These are phyloP conservation scores for Phytophthora aleatoria DNA, from an alignment of 352 stramenopile genomes.

Conservation along the genomic window DNA sequence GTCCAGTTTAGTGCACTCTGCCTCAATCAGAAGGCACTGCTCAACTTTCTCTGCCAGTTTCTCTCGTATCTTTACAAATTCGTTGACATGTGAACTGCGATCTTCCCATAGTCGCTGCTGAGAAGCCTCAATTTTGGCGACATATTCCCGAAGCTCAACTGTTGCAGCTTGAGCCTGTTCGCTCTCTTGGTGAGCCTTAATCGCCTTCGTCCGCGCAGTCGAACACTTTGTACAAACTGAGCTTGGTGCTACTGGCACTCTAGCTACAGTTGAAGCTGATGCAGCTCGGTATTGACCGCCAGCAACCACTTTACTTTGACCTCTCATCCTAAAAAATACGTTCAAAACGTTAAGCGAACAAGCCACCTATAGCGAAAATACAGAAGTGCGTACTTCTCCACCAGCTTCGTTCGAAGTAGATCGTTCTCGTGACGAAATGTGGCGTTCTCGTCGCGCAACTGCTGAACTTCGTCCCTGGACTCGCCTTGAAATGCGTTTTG, in stretches of 20 bases:
- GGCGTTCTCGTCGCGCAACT: constrained; percentile 31
- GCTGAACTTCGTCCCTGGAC: constrained; percentile 16
- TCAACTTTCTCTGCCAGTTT: constrained; percentile 27
- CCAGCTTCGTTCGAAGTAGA: constrained; percentile 1
- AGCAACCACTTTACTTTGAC: constrained; percentile 42
- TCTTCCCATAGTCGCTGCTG: constrained; percentile 42
- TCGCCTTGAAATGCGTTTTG: constrained; percentile 11
- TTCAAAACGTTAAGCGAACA: neutral
- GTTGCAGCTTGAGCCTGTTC: constrained; percentile 12
- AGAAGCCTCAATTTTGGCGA: constrained; percentile 35
- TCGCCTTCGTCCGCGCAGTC: constrained; percentile 18
- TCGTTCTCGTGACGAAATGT: constrained; percentile 36
- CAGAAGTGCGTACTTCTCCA: constrained; percentile 37
- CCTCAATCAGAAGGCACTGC: constrained; percentile 13
- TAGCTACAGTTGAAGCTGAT: neutral
- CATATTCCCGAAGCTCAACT: constrained; percentile 32
- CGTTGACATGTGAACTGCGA: constrained; percentile 12
- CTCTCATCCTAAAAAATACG: constrained; percentile 33
- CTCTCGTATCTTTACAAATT: constrained; percentile 32
- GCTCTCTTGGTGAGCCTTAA: constrained; percentile 26
- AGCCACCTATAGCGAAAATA: neutral
- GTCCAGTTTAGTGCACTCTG: constrained; percentile 21
- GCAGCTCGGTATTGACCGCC: constrained; percentile 45
- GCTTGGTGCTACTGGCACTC: neutral
- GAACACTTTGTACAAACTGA: constrained; percentile 27